Evolutionary conservation across 257 asterid species (phyloP), one percentile per base, ranked within the genome.

Genomic region (Linaria vulgaris): DNA sequence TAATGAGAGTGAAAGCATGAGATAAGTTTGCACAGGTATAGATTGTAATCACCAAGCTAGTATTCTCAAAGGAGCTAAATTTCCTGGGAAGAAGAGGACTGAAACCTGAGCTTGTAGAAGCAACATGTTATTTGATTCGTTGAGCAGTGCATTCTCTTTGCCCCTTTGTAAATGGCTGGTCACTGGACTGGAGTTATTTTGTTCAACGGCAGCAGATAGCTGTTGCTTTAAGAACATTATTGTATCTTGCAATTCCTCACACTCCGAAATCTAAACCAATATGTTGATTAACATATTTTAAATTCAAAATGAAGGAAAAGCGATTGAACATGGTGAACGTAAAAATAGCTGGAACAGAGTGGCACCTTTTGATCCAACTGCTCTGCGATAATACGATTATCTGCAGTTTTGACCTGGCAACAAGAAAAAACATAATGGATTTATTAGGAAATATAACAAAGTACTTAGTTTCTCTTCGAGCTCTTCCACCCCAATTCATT

Each of bases 341-440:
- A 75, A 69, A 1, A 64, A 64, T 59, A 74, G 68, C 68, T 31
- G 61, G 59, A 55, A 63, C 37, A 67, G 63, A 67, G 67, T 49
- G 48, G 54, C 67, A 94, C 99, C 96, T 90, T 94, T 75, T 90
- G 82, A 79, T 76, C 83, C 68, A 94, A 87, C 80, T 94, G 96
- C 69, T 94, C 99, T 72, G 90, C 96, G 77, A 94, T 90, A 56
- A 94, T 72, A 59, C 99, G 80, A 73, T 90, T 90, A 69, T 94
- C 99, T 21, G 97, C 99, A 76, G 80, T 74, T 84, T 85, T 87
- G 69, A 94, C 99, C 99, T 94, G 80, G 66, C 68, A 82, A 76
- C 12, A 74, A 41, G 38, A 75, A 67, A 50, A 24, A 15, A 1
- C 48, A 41, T 65, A 63, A 53, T 66, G 58, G 61, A 22, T 5